phyloP scores from a whole-genome alignment of 1,139 yeast species.

The Suhomyces guaymorum region DNA sequence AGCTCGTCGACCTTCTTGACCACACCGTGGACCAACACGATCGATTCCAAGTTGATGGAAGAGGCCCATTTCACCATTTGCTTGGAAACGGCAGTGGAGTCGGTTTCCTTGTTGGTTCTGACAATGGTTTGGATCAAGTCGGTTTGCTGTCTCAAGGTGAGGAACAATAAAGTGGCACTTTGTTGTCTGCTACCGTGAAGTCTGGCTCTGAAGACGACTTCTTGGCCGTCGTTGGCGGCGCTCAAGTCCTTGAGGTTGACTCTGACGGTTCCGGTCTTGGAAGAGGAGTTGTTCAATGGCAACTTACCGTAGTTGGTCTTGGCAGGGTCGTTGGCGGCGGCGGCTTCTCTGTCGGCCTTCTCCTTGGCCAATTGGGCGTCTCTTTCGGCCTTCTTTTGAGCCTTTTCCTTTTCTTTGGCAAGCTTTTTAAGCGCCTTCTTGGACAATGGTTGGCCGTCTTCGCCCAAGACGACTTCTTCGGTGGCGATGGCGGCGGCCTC shows the following conservation, averaged over 20 bases:
- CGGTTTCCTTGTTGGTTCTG: constrained; percentile 58
- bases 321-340: constrained; percentile 83
- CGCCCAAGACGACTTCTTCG: constrained; percentile 52
- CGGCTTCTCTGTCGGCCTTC: constrained; percentile 78
- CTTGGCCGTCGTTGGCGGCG: constrained; percentile 70
- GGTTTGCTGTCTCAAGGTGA: constrained; percentile 88
- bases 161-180: constrained; percentile 91
- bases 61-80: constrained; percentile 98
- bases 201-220: constrained; percentile 88
- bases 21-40: constrained; percentile 85
- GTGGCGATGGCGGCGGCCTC: constrained; percentile 21
- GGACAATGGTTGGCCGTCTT: constrained; percentile 92
- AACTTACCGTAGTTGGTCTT: constrained; percentile 85
- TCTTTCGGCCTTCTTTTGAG: constrained; percentile 87
- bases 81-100: constrained; percentile 71
- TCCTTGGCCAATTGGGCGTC: constrained; percentile 88
- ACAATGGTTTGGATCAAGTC: constrained; percentile 80
- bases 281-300: constrained; percentile 80
- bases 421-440: constrained; percentile 94
- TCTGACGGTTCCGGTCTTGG: constrained; percentile 63
- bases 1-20: constrained; percentile 84
- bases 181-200: constrained; percentile 91
- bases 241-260: constrained; percentile 56
- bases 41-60: constrained; percentile 79
- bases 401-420: constrained; percentile 91